phyloP scores from a whole-genome alignment of 2,329 filamentous ascomycete genomes.

The Tympanopsis confertula region DNA sequence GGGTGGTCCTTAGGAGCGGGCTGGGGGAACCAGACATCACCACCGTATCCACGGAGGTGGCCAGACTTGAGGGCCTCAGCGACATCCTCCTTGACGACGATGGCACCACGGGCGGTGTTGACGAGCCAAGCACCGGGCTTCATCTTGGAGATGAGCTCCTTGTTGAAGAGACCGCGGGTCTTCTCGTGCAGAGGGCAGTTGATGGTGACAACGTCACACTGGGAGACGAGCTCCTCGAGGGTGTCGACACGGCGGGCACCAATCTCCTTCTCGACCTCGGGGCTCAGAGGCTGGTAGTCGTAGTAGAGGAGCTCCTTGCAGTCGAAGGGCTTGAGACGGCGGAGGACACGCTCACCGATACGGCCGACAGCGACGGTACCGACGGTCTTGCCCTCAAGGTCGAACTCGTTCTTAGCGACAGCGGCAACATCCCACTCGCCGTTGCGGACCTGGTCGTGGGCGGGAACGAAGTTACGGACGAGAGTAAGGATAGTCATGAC shows the following conservation, averaged over 20 bases:
- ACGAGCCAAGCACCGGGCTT: conserved; percentile 91
- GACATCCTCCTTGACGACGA: conserved; percentile 98
- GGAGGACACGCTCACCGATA: conserved; percentile 94
- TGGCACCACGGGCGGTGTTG: conserved; percentile 97
- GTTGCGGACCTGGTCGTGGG: conserved; percentile 79
- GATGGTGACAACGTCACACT: conserved; percentile 97
- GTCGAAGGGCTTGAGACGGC: conserved; percentile 91
- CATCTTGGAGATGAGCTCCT: conserved; percentile 97
- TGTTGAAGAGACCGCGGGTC: conserved; percentile 93
- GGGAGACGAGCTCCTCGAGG: conserved; percentile 84
- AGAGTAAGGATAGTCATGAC: conserved; percentile 96
- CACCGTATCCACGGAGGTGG: conserved; percentile 80
- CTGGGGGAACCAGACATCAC: conserved; percentile 95
- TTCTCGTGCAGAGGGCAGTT: conserved; percentile 99
- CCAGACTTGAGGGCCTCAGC: conserved; percentile 84
- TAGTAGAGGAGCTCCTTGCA: conserved; percentile 99
- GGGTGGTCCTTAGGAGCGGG: conserved; percentile 87
- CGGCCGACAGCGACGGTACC: conserved; percentile 95
- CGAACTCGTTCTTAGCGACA: conserved; percentile 96
- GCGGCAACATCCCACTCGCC: conserved; percentile 94
- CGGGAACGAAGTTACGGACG: conserved; percentile 95
- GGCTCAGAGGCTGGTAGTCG: conserved; percentile 87
- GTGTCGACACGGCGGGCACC: conserved; percentile 78
- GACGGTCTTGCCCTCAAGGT: conserved; percentile 93
- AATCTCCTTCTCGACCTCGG: conserved; percentile 89